Percentiles rank a stretch among this genome's conserved stretches.
Evolutionary conservation across 768 basidiomycete species (phyloP).

Genomic region (Lactarius psammicola): DNA sequence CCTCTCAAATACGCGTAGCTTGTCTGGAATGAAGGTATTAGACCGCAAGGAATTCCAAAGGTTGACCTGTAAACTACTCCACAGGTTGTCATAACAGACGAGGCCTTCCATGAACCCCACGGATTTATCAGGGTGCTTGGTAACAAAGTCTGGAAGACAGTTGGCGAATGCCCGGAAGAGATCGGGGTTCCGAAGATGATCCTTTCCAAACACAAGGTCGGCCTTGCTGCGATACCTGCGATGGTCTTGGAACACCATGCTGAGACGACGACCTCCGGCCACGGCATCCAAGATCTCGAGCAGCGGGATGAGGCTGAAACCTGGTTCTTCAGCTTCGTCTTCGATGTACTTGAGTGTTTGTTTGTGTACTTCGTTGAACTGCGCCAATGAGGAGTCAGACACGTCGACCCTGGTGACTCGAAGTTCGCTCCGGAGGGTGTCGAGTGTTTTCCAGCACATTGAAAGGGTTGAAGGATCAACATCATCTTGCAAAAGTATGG

Average conservation of each 20-base stretch:
- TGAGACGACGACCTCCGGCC: background rate
- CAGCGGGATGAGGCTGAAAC: background rate
- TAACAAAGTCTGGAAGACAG: conserved; percentile 6
- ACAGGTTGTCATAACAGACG: conserved; percentile 8
- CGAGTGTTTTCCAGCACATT: conserved; percentile 15
- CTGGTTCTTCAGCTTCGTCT: background rate
- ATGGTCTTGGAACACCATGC: background rate
- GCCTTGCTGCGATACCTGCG: background rate
- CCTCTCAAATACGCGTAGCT: conserved; percentile 2
- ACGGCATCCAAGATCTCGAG: conserved; percentile 2
- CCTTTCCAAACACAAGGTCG: conserved; percentile 9
- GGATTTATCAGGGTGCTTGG: background rate
- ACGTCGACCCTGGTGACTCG: background rate
- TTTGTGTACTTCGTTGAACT: background rate
- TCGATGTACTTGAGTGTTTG: background rate
- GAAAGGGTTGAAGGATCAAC: background rate
- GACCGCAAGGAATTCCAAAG: conserved; percentile 3
- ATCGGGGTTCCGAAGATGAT: conserved; percentile 7
- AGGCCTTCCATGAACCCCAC: background rate
- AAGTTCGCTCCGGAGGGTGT: conserved; percentile 10
- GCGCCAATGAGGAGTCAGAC: background rate
- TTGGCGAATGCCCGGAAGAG: conserved; percentile 10
- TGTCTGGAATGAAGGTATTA: background rate
- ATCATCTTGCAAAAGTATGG: background rate
- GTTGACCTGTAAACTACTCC: conserved; percentile 1